Percentiles rank a stretch among this genome's conserved stretches.
phyloP scores from a whole-genome alignment of 306 rosid species.

The Citrullus colocynthis region DNA sequence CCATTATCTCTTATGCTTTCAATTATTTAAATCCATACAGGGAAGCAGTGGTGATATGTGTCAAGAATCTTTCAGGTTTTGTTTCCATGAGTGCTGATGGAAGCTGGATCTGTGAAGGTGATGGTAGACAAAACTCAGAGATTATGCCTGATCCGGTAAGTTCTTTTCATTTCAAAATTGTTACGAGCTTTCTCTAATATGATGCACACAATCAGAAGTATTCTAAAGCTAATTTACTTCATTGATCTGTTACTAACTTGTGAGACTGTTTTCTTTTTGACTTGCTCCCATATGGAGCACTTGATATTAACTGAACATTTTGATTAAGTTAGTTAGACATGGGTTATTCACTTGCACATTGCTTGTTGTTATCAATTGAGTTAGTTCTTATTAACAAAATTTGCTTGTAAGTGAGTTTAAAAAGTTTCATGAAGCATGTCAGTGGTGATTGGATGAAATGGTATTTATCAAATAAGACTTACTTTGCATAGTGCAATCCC shows the following conservation, averaged over 20 bases:
- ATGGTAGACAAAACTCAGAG: slow-evolving; percentile 32
- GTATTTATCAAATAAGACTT: too few species aligned
- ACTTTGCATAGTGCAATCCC: too few species aligned
- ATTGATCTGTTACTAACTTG: neutral
- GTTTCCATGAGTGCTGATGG: slow-evolving; percentile 46
- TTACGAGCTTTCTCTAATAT: neutral
- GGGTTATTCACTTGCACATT: neutral
- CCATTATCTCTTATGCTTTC: neutral
- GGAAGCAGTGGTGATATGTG: slow-evolving; percentile 51
- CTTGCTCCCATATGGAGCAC: neutral
- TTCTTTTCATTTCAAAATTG: neutral
- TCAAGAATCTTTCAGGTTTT: slow-evolving; percentile 59
- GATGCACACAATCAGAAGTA: neutral
- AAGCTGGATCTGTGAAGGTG: slow-evolving; percentile 42
- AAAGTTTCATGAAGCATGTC: neutral
- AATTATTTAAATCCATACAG: slow-evolving; percentile 16
- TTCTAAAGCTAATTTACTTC: neutral
- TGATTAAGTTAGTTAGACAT: neutral
- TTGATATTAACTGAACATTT: neutral
- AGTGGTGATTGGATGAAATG: neutral
- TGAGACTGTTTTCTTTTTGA: neutral
- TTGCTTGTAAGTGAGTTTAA: neutral
- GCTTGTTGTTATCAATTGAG: neutral
- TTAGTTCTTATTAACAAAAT: neutral
- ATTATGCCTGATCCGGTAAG: slow-evolving; percentile 58